These are phyloP conservation scores for Suhomyces vadensis DNA, from an alignment of 805 yeast genomes.

Conservation along the genomic window DNA sequence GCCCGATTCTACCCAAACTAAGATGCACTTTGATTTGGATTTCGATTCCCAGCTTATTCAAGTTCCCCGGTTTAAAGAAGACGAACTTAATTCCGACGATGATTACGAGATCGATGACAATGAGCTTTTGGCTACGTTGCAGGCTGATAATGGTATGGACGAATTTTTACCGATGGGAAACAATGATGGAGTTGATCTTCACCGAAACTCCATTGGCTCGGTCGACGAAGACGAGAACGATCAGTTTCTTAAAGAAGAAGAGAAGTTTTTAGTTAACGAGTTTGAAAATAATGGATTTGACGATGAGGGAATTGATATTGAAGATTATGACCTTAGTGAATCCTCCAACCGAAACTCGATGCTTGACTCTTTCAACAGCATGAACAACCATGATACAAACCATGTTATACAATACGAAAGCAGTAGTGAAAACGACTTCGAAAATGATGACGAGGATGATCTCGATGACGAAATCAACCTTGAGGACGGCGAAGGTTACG, in stretches of 20 bases:
- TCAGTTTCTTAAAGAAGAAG: conserved; percentile 45
- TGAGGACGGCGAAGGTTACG: conserved; percentile 45
- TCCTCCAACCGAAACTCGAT: conserved; percentile 15
- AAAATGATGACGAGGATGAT: conserved; percentile 29
- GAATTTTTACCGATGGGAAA: conserved; percentile 27
- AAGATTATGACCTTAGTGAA: conserved; percentile 20
- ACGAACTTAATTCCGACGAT: conserved; percentile 55
- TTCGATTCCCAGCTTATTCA: conserved; percentile 38
- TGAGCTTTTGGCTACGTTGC: conserved; percentile 46
- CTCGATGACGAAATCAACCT: conserved; percentile 29
- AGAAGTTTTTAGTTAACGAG: conserved; percentile 45
- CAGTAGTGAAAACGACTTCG: conserved; percentile 32
- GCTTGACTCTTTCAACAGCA: conserved; percentile 21
- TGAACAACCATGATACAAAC: conserved; percentile 24
- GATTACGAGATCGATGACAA: conserved; percentile 62
- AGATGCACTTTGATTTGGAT: conserved; percentile 25
- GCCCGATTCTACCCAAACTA: background rate
- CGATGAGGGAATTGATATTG: conserved; percentile 40
- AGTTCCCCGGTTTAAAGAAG: conserved; percentile 54
- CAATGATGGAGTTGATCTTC: conserved; percentile 5
- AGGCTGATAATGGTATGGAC: conserved; percentile 47
- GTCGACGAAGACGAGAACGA: conserved; percentile 38
- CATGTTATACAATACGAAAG: conserved; percentile 45
- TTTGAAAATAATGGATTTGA: conserved; percentile 48
- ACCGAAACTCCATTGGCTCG: conserved; percentile 29